Evolutionary conservation across 2,329 filamentous ascomycete genomes (phyloP).

Genomic region (Coniochaeta prunicola): DNA sequence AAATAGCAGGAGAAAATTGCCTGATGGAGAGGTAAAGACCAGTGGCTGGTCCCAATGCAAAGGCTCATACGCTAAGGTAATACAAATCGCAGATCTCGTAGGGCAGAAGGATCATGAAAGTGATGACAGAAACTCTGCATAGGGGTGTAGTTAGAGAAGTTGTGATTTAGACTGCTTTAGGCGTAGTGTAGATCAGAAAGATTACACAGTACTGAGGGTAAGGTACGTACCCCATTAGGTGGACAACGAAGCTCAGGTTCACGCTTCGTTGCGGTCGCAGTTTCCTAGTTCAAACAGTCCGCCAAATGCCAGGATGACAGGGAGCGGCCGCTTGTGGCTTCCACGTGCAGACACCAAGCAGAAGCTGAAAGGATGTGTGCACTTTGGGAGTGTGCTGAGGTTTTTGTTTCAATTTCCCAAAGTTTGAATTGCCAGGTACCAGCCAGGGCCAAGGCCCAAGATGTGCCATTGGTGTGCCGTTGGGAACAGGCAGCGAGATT

Average conservation of each 20-base stretch:
- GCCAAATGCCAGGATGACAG: background rate
- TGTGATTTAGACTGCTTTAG: background rate
- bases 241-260: background rate
- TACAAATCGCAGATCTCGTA: background rate
- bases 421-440: background rate
- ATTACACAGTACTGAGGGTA: no score
- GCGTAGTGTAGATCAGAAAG: no score
- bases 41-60: no score
- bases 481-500: background rate
- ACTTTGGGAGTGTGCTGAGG: background rate
- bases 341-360: background rate
- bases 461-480: background rate
- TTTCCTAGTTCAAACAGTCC: background rate
- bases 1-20: background rate
- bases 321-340: background rate
- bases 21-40: background rate
- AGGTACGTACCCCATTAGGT: no score
- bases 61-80: no score
- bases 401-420: background rate
- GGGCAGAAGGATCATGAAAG: conserved; percentile 5
- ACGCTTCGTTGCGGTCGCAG: background rate
- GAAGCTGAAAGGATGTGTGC: no score
- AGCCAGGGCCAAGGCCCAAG: background rate
- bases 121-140: background rate
- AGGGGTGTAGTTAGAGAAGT: background rate